These are phyloP conservation scores for Chlamydomonas sp. DNA, from an alignment of 139 green algal genomes.

Conservation along the genomic window DNA sequence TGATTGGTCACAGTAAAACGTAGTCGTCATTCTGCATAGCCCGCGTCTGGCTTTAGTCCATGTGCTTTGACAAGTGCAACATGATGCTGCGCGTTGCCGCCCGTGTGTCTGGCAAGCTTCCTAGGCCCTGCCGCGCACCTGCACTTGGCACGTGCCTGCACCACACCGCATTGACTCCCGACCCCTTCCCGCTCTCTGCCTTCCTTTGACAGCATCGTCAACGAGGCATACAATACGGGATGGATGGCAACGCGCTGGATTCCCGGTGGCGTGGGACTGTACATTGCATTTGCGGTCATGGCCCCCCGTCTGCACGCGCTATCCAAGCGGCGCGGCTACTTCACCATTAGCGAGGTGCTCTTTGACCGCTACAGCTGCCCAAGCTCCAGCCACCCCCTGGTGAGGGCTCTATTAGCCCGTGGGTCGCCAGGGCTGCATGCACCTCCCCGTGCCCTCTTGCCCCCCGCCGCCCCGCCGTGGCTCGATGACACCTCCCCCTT, in stretches of 20 bases:
- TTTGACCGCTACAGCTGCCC: conserved; percentile 50
- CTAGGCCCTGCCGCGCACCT: neutral
- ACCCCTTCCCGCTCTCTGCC: neutral
- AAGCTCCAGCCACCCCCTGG: neutral
- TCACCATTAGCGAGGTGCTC: conserved; percentile 53
- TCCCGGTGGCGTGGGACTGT: conserved; percentile 54
- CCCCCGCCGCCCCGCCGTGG: too few relatives aligned
- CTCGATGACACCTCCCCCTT: too few relatives aligned
- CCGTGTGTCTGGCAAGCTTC: neutral
- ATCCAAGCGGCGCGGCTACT: conserved; percentile 59
- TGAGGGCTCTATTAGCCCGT: neutral
- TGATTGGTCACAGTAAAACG: too few relatives aligned
- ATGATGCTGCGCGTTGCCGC: neutral
- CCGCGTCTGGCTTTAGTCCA: too few relatives aligned
- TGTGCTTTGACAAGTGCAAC: neutral
- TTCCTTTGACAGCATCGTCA: conserved; percentile 45
- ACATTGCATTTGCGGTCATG: conserved; percentile 53
- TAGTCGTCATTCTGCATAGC: too few relatives aligned
- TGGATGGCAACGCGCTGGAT: conserved; percentile 60
- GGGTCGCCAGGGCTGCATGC: too few relatives aligned
- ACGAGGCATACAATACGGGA: conserved; percentile 52
- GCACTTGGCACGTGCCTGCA: too few relatives aligned
- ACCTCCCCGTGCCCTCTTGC: too few relatives aligned
- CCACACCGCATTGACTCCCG: neutral
- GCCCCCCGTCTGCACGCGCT: conserved; percentile 55